Evolutionary conservation across 331 rosid genomes (phyloP).

Genomic region (Quercus phellos): DNA sequence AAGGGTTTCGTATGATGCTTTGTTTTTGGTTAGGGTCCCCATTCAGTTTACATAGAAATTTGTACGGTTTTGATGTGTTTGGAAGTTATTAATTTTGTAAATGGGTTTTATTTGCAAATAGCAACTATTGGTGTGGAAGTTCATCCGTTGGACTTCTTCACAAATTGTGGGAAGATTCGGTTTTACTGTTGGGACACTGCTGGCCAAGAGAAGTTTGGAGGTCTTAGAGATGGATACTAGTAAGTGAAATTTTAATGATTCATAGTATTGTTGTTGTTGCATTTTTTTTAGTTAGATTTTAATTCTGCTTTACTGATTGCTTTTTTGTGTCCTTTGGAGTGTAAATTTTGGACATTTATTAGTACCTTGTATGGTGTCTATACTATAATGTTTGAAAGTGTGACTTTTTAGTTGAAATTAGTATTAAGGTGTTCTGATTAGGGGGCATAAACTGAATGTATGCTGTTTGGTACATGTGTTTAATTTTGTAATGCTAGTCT

Average conservation of each 20-base stretch:
- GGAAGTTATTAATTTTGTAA: not conserved
- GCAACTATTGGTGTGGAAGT: slow-evolving; percentile 79
- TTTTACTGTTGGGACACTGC: slow-evolving; percentile 82
- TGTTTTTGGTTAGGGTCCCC: not conserved
- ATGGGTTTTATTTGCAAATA: slow-evolving; percentile 9
- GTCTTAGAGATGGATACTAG: slow-evolving; percentile 74
- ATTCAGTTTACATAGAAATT: not conserved
- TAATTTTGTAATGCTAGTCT: no score
- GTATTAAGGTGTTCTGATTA: not conserved
- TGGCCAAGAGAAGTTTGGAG: slow-evolving; percentile 74
- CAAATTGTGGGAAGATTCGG: slow-evolving; percentile 56
- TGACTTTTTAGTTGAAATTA: no score
- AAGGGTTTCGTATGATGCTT: not conserved
- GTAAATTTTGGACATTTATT: not conserved
- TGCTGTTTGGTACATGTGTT: no score
- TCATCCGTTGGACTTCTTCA: slow-evolving; percentile 64
- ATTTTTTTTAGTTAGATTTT: not conserved
- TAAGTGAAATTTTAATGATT: slow-evolving; percentile 21
- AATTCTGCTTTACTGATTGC: not conserved
- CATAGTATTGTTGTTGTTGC: not conserved
- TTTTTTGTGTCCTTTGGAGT: not conserved
- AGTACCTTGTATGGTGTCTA: not conserved
- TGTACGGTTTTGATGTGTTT: not conserved
- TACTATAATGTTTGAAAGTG: not conserved
- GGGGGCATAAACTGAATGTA: no score